Evolutionary conservation across 768 basidiomycete species (phyloP).

Genomic region (Rickenella mellea): DNA sequence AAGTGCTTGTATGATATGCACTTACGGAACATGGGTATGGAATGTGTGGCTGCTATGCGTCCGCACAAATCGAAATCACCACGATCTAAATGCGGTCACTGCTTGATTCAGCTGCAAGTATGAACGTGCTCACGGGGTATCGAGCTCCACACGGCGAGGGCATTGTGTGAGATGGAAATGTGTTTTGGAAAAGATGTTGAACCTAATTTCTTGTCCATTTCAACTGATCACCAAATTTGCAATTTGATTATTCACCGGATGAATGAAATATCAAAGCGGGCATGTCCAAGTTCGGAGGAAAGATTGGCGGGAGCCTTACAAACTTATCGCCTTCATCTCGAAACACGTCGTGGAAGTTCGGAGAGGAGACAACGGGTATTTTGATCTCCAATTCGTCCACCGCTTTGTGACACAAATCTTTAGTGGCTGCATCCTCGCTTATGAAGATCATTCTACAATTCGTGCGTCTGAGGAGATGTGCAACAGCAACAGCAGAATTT

Average conservation of each 20-base stretch:
- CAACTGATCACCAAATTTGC: not conserved
- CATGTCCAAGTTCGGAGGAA: slow-evolving; percentile 7
- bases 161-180: slow-evolving; percentile 9
- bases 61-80: slow-evolving; percentile 11
- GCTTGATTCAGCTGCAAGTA: not conserved
- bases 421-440: slow-evolving; percentile 10
- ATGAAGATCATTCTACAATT: slow-evolving; percentile 14
- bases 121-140: slow-evolving; percentile 8
- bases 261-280: slow-evolving; percentile 12
- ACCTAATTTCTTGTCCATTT: too few species aligned
- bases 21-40: slow-evolving; percentile 17
- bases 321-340: not conserved
- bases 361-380: slow-evolving; percentile 6
- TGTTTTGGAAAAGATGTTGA: slow-evolving; percentile 22
- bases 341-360: slow-evolving; percentile 12
- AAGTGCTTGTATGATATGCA: not conserved
- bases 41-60: slow-evolving; percentile 7
- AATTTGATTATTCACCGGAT: not conserved
- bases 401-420: slow-evolving; percentile 11
- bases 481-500: slow-evolving; percentile 25
- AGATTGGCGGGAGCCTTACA: not conserved
- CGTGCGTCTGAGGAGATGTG: slow-evolving; percentile 21
- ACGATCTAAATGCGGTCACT: not conserved
- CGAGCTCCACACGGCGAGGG: too few species aligned
- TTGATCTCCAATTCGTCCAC: slow-evolving; percentile 5